Conservation (phyloP, 2,329 filamentous ascomycete species). For the Claviceps purpurea region DNA sequence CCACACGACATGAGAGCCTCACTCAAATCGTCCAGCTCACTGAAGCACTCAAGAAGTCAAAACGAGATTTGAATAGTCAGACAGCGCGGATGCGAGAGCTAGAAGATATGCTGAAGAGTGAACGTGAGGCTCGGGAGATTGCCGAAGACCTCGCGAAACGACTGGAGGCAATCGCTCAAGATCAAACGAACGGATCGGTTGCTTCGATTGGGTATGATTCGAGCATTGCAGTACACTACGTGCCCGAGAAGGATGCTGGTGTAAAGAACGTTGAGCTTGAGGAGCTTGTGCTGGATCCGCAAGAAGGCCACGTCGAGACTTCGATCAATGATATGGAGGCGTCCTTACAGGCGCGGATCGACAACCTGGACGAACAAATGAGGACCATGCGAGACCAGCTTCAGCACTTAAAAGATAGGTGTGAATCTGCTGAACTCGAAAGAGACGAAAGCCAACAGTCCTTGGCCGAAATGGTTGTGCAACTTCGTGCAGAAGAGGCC, state of each 20-base stretch:
- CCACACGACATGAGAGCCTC: constrained; percentile 43
- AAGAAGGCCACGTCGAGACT: background rate
- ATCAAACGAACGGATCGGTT: constrained; percentile 17
- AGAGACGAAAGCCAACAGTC: constrained; percentile 58
- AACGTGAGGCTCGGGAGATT: constrained; percentile 66
- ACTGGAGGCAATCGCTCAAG: constrained; percentile 42
- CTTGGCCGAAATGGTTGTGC: constrained; percentile 76
- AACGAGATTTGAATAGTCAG: constrained; percentile 78
- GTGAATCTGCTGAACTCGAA: constrained; percentile 70
- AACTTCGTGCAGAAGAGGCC: constrained; percentile 57
- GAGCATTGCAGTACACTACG: constrained; percentile 11
- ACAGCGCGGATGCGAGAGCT: constrained; percentile 66
- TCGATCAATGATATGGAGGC: constrained; percentile 15
- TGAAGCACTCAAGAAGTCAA: constrained; percentile 71
- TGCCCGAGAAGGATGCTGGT: constrained; percentile 6
- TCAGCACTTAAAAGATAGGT: constrained; percentile 61
- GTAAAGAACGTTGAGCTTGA: background rate
- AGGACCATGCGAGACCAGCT: constrained; percentile 68
- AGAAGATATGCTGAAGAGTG: constrained; percentile 59
- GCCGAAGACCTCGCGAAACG: constrained; percentile 72
- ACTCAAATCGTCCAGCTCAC: constrained; percentile 75
- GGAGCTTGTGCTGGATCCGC: background rate
- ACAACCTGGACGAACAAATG: constrained; percentile 68
- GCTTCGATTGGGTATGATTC: constrained; percentile 12
- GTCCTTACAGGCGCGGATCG: constrained; percentile 51